Conservation (phyloP, 2,329 filamentous ascomycete species). For the Alternaria burnsii region DNA sequence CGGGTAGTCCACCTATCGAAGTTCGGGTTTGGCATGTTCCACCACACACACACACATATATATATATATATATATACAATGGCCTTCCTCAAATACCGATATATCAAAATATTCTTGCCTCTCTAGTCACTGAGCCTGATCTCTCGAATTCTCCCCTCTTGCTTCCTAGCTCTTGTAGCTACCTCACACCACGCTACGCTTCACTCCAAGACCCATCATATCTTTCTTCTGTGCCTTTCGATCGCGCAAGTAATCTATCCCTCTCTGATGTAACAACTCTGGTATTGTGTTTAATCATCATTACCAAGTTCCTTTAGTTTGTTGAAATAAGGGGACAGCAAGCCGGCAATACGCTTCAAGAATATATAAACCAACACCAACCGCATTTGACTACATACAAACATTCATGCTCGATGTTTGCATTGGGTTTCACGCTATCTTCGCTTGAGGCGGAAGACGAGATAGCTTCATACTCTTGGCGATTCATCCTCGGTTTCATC, state of each 20-base stretch:
- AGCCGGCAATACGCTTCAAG: neutral
- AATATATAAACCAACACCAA: neutral
- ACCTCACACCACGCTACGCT: neutral
- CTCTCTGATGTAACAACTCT: neutral
- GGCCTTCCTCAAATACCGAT: neutral
- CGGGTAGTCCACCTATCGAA: neutral
- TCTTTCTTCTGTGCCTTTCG: neutral
- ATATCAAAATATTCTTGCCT: neutral
- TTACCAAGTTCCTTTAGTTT: neutral
- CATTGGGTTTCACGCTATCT: slow-evolving; percentile 34
- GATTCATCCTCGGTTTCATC: slow-evolving; percentile 44
- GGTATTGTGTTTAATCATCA: neutral
- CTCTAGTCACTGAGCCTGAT: no score
- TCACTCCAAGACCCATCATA: neutral
- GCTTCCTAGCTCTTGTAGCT: slow-evolving; percentile 2
- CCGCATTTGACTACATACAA: neutral
- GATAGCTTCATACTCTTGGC: slow-evolving; percentile 43
- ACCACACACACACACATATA: neutral
- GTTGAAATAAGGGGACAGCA: neutral
- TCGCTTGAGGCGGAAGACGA: slow-evolving; percentile 30
- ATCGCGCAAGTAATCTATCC: neutral
- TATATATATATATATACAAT: no score
- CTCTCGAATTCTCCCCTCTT: neutral
- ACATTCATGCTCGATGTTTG: slow-evolving; percentile 21
- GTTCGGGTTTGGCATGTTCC: neutral